Evolutionary conservation across 164 flowering plant species (phyloP).

Genomic region (Umbellularia californica): DNA sequence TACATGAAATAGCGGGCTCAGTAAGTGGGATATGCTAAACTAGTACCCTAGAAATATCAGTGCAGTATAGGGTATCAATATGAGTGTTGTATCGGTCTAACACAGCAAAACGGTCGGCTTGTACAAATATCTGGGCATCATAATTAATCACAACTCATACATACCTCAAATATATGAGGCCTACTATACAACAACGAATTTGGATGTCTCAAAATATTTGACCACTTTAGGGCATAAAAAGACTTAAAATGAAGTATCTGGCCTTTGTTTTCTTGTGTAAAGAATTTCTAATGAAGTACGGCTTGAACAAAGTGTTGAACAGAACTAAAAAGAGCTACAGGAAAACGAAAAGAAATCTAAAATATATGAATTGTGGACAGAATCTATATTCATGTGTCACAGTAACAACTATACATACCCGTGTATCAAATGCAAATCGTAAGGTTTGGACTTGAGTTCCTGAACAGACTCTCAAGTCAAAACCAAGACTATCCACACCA

Average conservation of each 20-base stretch:
- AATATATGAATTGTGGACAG: not conserved
- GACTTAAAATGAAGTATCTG: not conserved
- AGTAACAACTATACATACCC: slow-evolving; percentile 41
- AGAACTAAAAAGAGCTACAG: not conserved
- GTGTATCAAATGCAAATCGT: slow-evolving; percentile 56
- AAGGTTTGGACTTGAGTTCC: slow-evolving; percentile 83
- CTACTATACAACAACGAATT: not conserved
- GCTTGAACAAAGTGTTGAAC: not conserved
- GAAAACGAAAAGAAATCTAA: too few relatives aligned
- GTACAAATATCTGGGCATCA: too few relatives aligned
- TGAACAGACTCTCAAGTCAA: slow-evolving; percentile 79
- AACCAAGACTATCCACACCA: slow-evolving; percentile 78
- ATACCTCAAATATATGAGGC: not conserved
- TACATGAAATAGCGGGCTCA: too few relatives aligned
- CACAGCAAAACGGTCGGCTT: too few relatives aligned
- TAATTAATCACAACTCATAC: not conserved
- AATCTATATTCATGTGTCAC: not conserved
- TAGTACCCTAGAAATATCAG: too few relatives aligned
- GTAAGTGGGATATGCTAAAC: too few relatives aligned
- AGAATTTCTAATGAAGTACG: not conserved
- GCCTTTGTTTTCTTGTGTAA: not conserved
- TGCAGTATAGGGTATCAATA: too few relatives aligned
- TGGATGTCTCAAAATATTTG: not conserved
- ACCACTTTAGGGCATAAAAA: not conserved
- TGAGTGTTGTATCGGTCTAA: too few relatives aligned